Percentiles rank a stretch among this genome's conserved stretches.
These are phyloP conservation scores for Linderniella brevidens DNA, from an alignment of 257 asterid genomes.

Conservation along the genomic window DNA sequence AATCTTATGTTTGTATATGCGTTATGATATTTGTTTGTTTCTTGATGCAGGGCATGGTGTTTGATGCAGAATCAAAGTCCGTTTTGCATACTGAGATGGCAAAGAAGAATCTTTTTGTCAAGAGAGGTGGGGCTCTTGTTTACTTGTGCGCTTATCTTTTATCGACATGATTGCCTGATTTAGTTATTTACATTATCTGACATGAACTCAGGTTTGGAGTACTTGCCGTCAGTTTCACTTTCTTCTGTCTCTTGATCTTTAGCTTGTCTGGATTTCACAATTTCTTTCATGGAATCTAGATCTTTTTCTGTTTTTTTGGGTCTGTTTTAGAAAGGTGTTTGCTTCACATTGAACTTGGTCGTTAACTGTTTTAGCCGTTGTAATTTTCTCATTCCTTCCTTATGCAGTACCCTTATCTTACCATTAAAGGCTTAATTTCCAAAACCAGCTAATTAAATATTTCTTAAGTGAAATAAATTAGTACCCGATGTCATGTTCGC, in stretches of 20 bases:
- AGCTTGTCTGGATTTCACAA: too few species aligned
- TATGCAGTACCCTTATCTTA: too few species aligned
- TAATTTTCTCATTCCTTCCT: too few species aligned
- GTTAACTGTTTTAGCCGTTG: too few species aligned
- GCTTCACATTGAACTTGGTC: too few species aligned
- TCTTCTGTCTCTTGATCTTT: too few species aligned
- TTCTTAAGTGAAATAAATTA: too few species aligned
- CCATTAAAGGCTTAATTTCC: too few species aligned
- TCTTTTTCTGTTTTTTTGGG: too few species aligned
- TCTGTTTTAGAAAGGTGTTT: too few species aligned
- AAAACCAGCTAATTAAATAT: too few species aligned
- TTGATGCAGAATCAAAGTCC: slow-evolving; percentile 72
- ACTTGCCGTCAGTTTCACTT: not conserved
- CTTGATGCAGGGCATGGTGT: slow-evolving; percentile 76
- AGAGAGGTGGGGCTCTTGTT: slow-evolving; percentile 55
- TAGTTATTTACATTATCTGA: not conserved
- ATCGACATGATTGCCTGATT: not conserved
- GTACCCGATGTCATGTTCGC: not conserved
- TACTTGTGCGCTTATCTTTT: not conserved
- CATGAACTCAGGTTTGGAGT: too few species aligned
- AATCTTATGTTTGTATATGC: not conserved
- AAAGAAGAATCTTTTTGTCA: slow-evolving; percentile 92
- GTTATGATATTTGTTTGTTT: not conserved
- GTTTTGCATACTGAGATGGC: slow-evolving; percentile 98
- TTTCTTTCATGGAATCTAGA: not conserved